A percentile compares a stretch with the other conserved stretches of the same genome.
Evolutionary conservation across 768 basidiomycete species (phyloP).

Genomic region (Hebeloma cylindrosporum): DNA sequence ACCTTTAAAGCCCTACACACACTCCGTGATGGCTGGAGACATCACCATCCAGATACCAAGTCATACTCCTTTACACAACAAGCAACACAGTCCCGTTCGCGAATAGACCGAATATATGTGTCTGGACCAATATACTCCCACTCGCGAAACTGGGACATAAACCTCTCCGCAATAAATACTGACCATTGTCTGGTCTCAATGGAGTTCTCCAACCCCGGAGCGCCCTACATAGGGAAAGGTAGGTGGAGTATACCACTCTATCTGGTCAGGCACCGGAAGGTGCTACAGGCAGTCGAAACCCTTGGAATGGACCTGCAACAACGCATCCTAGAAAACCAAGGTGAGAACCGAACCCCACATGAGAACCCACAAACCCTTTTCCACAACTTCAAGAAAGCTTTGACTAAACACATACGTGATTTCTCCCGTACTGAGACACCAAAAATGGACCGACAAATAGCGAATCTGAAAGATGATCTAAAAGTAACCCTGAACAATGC

Average conservation of each 20-base stretch:
- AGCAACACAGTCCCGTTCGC: constrained; percentile 20
- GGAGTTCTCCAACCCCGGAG: constrained; percentile 14
- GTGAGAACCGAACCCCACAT: not conserved
- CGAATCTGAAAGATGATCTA: not conserved
- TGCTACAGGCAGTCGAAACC: constrained; percentile 17
- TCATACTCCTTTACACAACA: constrained; percentile 29
- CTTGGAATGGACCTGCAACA: constrained; percentile 1
- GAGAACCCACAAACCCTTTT: not conserved
- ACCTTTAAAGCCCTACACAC: constrained; percentile 19
- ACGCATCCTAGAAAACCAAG: not conserved
- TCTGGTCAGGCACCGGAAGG: constrained; percentile 4
- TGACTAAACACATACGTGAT: not conserved
- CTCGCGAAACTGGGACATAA: constrained; percentile 28
- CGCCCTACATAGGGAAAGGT: constrained; percentile 32
- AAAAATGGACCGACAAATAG: not conserved
- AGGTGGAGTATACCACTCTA: constrained; percentile 29
- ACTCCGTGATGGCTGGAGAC: constrained; percentile 35
- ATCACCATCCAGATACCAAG: constrained; percentile 15
- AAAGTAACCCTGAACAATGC: not conserved
- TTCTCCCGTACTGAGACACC: not conserved
- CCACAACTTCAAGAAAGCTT: not conserved
- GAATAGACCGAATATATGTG: constrained; percentile 39
- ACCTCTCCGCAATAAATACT: constrained; percentile 17
- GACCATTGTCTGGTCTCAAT: constrained; percentile 35
- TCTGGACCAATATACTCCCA: constrained; percentile 8